Base-by-base conservation (phyloP, 2,329 filamentous ascomycete species). In the Verticillium zaregamsianum region DNA sequence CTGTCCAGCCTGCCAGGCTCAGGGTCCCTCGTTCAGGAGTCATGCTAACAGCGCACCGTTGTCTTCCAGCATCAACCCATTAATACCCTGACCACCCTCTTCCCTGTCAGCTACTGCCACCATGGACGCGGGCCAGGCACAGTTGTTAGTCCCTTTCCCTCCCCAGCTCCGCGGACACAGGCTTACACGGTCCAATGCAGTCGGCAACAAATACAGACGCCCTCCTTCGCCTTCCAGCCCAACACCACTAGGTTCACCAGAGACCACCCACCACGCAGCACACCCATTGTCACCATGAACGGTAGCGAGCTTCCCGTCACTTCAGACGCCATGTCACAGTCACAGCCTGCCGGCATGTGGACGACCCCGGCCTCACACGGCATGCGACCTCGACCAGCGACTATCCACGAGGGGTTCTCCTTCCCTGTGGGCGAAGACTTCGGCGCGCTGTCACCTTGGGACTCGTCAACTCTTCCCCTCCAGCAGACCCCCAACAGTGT, bases 351-450 rank as follows among this genome's bases (percentile, higher is more conserved):
- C 40, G 79, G 77, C 37, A 74, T 82, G 67, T 87, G 84, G 84
- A 82, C 83, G 61, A 83, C 83, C 58, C 82, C 85, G 9, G 79
- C 78, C 14, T 76, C 83, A 49, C 80, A 83, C 60, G 74, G 79
- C 62, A 72, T 79, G 67, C 78, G 82, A 64, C 82, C 81, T 56
- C 80, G 84, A 45, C 84, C 85, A 60, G 82, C 82, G 54, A 86
- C 84, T 45, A 86, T 87, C 62, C 84, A 87, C 66, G 85, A 86
- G 69, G 83, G 81, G 59, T 86, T 87, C 69, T 83, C 83, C 20
- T 88, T 84, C 73, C 85, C 81, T 68, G 75, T 84, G 64, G 78
- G 78, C 39, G 83, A 85, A 64, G 80, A 83, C 55, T 85, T 80
- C 65, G 77, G 78, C 55, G 76, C 79, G 5, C 70, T 87, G 55